A percentile compares a stretch with the other conserved stretches of the same genome.
Evolutionary conservation across 2,329 filamentous ascomycete species (phyloP).

Genomic region (Fusarium sambucinum): DNA sequence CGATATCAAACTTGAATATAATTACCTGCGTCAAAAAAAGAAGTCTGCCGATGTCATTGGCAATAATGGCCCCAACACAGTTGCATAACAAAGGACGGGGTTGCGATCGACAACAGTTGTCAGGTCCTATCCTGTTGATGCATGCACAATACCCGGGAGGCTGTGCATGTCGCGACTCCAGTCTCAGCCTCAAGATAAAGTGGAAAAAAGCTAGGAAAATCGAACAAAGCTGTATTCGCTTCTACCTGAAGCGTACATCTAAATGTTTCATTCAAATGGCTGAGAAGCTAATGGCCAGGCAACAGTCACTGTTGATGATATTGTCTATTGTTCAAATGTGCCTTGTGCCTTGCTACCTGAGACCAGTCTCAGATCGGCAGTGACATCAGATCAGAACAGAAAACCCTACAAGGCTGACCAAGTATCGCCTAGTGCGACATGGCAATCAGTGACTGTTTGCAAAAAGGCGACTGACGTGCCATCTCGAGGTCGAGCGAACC

Average conservation of each 20-base stretch:
- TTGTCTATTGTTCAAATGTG: conserved; percentile 26
- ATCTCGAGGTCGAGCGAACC: conserved; percentile 26
- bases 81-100: conserved; percentile 3
- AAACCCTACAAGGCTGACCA: conserved; percentile 46
- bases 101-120: conserved; percentile 26
- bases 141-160: conserved; percentile 28
- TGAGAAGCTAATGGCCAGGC: conserved; percentile 10
- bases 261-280: conserved; percentile 20
- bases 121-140: conserved; percentile 25
- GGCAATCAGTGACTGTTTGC: not conserved
- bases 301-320: conserved; percentile 8
- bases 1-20: too few species aligned
- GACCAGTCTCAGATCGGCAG: conserved; percentile 39
- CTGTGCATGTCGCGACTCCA: conserved; percentile 37
- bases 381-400: conserved; percentile 38
- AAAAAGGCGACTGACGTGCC: conserved; percentile 17
- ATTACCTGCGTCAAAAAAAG: not conserved
- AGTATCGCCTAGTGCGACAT: conserved; percentile 4
- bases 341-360: conserved; percentile 30
- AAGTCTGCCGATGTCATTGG: not conserved
- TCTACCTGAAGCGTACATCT: conserved; percentile 22
- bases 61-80: not conserved
- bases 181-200: conserved; percentile 47
- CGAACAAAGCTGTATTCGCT: conserved; percentile 9
- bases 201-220: conserved; percentile 45